A percentile compares a stretch with the other conserved stretches of the same genome.
These are phyloP conservation scores for Suillus fuscotomentosus DNA, from an alignment of 768 basidiomycete species.

Conservation along the genomic window DNA sequence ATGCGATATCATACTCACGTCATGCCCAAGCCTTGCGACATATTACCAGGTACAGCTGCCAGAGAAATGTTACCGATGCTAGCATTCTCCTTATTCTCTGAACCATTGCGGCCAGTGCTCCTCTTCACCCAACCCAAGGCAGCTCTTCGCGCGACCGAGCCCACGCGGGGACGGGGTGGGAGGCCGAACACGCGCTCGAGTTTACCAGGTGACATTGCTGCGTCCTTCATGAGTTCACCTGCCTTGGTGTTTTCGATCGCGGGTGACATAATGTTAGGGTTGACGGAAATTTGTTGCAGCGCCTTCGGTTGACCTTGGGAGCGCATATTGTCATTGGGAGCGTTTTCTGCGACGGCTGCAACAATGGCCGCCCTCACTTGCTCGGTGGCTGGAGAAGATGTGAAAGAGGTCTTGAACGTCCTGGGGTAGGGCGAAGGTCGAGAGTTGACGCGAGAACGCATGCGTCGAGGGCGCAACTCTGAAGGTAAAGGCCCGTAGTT, in stretches of 20 bases:
- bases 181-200: constrained; percentile 24
- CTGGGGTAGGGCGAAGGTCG: constrained; percentile 76
- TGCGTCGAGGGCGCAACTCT: constrained; percentile 60
- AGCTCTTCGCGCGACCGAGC: constrained; percentile 53
- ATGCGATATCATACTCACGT: constrained; percentile 51
- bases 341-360: constrained; percentile 19
- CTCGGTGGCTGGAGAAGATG: constrained; percentile 36
- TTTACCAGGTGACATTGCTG: constrained; percentile 26
- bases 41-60: constrained; percentile 11
- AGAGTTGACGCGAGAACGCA: constrained; percentile 67
- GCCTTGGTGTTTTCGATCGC: constrained; percentile 36
- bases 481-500: constrained; percentile 73
- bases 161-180: constrained; percentile 47
- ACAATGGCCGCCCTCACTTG: constrained; percentile 27
- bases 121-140: constrained; percentile 68
- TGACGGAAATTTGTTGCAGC: constrained; percentile 44
- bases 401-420: constrained; percentile 42
- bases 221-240: constrained; percentile 29
- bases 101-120: constrained; percentile 46
- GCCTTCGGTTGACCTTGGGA: constrained; percentile 22
- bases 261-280: constrained; percentile 40
- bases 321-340: constrained; percentile 14
- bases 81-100: constrained; percentile 52
- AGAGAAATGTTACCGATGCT: constrained; percentile 8
- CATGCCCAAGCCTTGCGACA: constrained; percentile 39